These are phyloP conservation scores for Calocybe gangraenosa DNA, from an alignment of 768 basidiomycete species.

Conservation along the genomic window DNA sequence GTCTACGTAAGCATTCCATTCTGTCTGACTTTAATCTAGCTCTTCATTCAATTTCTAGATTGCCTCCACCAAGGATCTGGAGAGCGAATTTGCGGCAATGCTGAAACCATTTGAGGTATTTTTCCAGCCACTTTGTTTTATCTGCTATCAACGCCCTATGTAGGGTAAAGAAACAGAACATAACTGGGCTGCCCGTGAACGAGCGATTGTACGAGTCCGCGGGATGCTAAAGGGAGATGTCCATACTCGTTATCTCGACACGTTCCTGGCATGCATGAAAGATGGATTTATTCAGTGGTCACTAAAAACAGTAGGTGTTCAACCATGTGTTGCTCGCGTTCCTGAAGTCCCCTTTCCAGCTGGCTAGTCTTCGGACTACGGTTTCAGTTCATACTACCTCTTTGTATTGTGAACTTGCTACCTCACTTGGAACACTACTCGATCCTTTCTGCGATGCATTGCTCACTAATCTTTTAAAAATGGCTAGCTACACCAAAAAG, in stretches of 20 bases:
- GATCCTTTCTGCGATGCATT: conserved; percentile 81
- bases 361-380: conserved; percentile 87
- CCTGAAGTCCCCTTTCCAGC: conserved; percentile 36
- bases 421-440: conserved; percentile 57
- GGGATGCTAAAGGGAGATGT: conserved; percentile 90
- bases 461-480: conserved; percentile 71
- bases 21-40: not conserved
- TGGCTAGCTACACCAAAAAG: conserved; percentile 93
- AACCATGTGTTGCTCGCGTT: not conserved
- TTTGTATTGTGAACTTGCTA: conserved; percentile 72
- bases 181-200: conserved; percentile 87
- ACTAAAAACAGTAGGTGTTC: conserved; percentile 69
- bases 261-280: conserved; percentile 73
- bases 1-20: conserved; percentile 56
- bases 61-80: conserved; percentile 81
- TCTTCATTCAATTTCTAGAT: conserved; percentile 40
- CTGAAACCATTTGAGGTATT: conserved; percentile 73
- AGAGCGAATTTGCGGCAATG: conserved; percentile 81
- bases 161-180: conserved; percentile 97
- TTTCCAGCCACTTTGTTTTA: conserved; percentile 5
- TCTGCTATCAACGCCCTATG: not conserved
- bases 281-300: conserved; percentile 78
- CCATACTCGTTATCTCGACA: conserved; percentile 65
- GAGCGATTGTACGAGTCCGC: conserved; percentile 69
- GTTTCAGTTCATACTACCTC: conserved; percentile 75